phyloP scores from a whole-genome alignment of 2,329 filamentous ascomycete genomes.

The Endothia cerciana region DNA sequence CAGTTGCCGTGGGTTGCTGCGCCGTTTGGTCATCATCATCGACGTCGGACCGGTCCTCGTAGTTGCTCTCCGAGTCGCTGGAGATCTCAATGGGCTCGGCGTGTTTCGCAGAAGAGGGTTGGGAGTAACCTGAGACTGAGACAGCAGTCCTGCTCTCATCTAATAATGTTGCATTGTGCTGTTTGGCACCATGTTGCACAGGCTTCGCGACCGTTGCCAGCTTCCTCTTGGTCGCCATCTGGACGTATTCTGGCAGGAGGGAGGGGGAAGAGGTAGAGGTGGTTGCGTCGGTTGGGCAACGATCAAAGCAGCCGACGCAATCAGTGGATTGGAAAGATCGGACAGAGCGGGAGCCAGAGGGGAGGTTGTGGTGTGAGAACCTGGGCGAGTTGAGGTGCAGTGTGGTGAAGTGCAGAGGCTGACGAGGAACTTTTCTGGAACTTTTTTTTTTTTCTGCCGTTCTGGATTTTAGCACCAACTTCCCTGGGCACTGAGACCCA shows the following conservation, averaged over 20 bases:
- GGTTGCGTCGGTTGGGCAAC: neutral
- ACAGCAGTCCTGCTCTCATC: conserved; percentile 64
- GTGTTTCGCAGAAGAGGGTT: conserved; percentile 40
- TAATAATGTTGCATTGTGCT: conserved; percentile 53
- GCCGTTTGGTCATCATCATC: conserved; percentile 32
- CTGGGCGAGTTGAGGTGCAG: neutral
- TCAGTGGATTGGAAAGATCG: neutral
- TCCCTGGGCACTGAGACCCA: neutral
- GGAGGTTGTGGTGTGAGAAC: neutral
- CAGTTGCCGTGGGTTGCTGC: conserved; percentile 32
- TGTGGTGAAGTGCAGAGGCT: conserved; percentile 1
- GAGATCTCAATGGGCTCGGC: conserved; percentile 60
- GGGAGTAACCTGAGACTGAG: conserved; percentile 35
- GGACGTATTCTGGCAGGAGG: conserved; percentile 21
- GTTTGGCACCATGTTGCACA: conserved; percentile 57
- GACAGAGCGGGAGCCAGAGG: neutral
- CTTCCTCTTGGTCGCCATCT: conserved; percentile 66
- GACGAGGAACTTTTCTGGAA: conserved; percentile 26
- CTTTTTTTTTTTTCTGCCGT: conserved; percentile 33
- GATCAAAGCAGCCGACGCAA: neutral
- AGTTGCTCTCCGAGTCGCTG: conserved; percentile 55
- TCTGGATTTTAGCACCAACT: conserved; percentile 21
- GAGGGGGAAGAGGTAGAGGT: neutral
- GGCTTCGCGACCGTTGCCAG: conserved; percentile 61
- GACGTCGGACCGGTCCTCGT: conserved; percentile 48